Evolutionary conservation across 768 basidiomycete genomes (phyloP).

Genomic region (Termitomyces sp.): DNA sequence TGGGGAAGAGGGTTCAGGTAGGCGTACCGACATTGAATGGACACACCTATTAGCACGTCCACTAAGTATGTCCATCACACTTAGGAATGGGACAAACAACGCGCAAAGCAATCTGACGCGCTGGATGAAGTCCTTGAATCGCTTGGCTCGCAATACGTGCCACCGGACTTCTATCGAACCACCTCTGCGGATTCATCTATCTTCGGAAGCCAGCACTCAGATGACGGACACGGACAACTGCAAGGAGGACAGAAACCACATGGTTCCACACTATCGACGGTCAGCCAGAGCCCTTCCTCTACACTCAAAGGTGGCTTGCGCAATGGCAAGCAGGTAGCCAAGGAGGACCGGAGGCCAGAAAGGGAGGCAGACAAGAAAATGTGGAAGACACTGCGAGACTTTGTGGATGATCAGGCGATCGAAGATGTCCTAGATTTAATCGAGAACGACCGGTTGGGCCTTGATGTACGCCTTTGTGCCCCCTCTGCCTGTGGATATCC

Average conservation of each 20-base stretch:
- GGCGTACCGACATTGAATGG: slow-evolving; percentile 14
- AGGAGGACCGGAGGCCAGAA: slow-evolving; percentile 21
- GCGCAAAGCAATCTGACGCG: slow-evolving; percentile 56
- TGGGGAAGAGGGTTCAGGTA: slow-evolving; percentile 64
- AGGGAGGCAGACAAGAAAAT: slow-evolving; percentile 43
- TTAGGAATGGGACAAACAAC: slow-evolving; percentile 70
- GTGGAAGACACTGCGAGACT: slow-evolving; percentile 85
- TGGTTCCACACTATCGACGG: slow-evolving; percentile 14
- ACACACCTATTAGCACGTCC: not conserved
- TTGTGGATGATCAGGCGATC: slow-evolving; percentile 80
- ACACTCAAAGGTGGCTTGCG: slow-evolving; percentile 25
- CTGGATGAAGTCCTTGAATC: slow-evolving; percentile 72
- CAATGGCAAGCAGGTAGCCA: slow-evolving; percentile 15
- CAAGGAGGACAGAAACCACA: slow-evolving; percentile 16
- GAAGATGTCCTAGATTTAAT: slow-evolving; percentile 74
- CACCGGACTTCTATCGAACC: slow-evolving; percentile 71
- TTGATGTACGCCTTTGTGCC: slow-evolving; percentile 52
- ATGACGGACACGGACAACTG: slow-evolving; percentile 30
- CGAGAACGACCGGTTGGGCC: slow-evolving; percentile 60
- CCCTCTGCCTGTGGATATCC: not conserved
- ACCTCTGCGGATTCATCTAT: slow-evolving; percentile 61
- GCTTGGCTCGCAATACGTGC: slow-evolving; percentile 69
- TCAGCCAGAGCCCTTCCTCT: slow-evolving; percentile 35
- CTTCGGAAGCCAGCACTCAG: slow-evolving; percentile 75
- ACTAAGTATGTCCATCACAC: not conserved